Conservation (phyloP, 2,329 filamentous ascomycete genomes). For the Xylaria sp. region DNA sequence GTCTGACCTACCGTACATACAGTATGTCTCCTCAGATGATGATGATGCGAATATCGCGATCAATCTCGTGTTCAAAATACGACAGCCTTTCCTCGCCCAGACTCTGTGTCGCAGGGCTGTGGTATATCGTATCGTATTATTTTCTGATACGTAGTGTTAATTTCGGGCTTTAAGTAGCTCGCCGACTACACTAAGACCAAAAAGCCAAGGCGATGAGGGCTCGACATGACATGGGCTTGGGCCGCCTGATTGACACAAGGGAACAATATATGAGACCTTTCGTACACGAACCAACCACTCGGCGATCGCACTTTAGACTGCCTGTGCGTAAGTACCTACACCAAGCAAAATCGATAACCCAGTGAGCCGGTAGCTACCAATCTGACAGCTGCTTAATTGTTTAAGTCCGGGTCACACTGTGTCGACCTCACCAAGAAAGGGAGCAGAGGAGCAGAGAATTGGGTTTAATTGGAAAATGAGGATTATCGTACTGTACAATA, state of each 20-base stretch:
- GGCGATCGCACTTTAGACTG: slow-evolving; percentile 16
- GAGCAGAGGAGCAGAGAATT: not conserved
- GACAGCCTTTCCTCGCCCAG: not conserved
- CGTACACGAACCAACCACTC: slow-evolving; percentile 25
- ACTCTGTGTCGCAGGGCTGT: slow-evolving; percentile 6
- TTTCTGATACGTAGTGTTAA: slow-evolving; percentile 7
- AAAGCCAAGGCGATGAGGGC: not conserved
- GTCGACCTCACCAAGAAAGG: not conserved
- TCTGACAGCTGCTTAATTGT: not conserved
- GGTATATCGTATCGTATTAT: not conserved
- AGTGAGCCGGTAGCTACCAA: slow-evolving; percentile 5
- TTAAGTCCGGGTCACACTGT: not conserved
- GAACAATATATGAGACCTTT: slow-evolving; percentile 17
- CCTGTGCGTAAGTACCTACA: not conserved
- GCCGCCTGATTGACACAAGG: not conserved
- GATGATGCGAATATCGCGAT: slow-evolving; percentile 6
- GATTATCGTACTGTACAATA: slow-evolving; percentile 13
- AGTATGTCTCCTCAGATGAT: not conserved
- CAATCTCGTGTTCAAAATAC: not conserved
- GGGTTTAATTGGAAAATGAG: slow-evolving; percentile 27
- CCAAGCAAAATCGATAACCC: slow-evolving; percentile 1
- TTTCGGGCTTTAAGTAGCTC: slow-evolving; percentile 30
- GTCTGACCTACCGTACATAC: not conserved
- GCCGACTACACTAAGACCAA: slow-evolving; percentile 22
- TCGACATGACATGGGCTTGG: slow-evolving; percentile 15